These are phyloP conservation scores for Darksidea phi DNA, from an alignment of 495 filamentous ascomycete genomes.

Conservation along the genomic window DNA sequence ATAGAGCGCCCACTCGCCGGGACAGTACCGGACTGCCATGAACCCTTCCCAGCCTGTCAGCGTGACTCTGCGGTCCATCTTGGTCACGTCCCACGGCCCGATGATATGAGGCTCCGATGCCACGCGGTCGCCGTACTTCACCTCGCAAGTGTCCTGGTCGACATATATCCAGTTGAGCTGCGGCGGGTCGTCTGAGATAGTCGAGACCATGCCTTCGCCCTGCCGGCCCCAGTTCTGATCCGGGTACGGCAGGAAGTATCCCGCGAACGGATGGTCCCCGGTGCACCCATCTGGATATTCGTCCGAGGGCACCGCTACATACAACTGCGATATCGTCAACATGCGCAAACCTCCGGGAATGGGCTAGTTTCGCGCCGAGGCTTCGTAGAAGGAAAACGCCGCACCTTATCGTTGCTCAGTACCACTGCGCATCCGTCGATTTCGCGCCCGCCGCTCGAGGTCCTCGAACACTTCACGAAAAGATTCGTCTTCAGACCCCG, in stretches of 20 bases:
- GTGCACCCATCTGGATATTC: constrained; percentile 39
- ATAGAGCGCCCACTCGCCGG: constrained; percentile 49
- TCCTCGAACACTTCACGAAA: constrained; percentile 48
- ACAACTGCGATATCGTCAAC: constrained; percentile 30
- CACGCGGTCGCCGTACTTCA: constrained; percentile 54
- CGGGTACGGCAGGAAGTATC: constrained; percentile 62
- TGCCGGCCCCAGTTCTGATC: constrained; percentile 50
- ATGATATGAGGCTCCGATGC: constrained; percentile 50
- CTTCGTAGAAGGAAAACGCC: background rate
- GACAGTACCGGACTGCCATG: constrained; percentile 48
- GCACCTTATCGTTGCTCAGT: constrained; percentile 47
- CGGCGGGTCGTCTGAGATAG: constrained; percentile 60
- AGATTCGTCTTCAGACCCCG: constrained; percentile 52
- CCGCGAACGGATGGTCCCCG: constrained; percentile 56
- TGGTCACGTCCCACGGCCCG: constrained; percentile 59
- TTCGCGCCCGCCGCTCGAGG: constrained; percentile 27
- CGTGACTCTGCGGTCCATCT: constrained; percentile 54
- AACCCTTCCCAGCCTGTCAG: constrained; percentile 57
- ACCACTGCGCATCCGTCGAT: constrained; percentile 51
- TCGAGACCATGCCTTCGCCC: constrained; percentile 46
- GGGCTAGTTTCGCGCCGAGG: background rate
- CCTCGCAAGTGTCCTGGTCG: constrained; percentile 55
- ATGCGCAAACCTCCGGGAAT: constrained; percentile 22
- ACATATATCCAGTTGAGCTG: constrained; percentile 65
- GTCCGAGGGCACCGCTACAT: constrained; percentile 43